Evolutionary conservation across 2,329 filamentous ascomycete genomes (phyloP).

Genomic region (Stylonectria norvegica): DNA sequence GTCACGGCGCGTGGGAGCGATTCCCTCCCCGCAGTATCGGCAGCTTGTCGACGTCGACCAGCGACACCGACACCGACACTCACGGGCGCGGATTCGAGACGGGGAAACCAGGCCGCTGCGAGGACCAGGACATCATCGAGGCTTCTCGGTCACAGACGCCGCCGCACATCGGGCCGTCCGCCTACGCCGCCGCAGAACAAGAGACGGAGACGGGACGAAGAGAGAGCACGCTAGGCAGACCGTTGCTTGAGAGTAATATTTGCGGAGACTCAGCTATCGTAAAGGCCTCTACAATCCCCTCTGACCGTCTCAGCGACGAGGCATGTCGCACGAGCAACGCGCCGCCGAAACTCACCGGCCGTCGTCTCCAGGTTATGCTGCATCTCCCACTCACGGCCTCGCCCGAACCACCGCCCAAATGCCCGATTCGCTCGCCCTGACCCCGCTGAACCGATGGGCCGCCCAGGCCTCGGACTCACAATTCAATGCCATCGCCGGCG

Average conservation of each 20-base stretch:
- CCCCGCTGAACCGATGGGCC: conserved; percentile 54
- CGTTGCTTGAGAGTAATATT: neutral
- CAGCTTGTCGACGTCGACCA: conserved; percentile 27
- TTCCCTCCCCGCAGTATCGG: conserved; percentile 59
- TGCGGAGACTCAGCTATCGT: conserved; percentile 2
- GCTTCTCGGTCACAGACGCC: too few relatives aligned
- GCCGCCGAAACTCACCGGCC: conserved; percentile 32
- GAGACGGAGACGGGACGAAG: too few relatives aligned
- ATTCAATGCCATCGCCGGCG: conserved; percentile 83
- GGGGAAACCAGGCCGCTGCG: conserved; percentile 8
- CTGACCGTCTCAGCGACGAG: conserved; percentile 9
- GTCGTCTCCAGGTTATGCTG: conserved; percentile 35
- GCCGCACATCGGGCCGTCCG: too few relatives aligned
- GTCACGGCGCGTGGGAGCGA: conserved; percentile 57
- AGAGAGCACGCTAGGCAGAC: neutral
- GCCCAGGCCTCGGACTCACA: conserved; percentile 55
- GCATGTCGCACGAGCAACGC: conserved; percentile 50
- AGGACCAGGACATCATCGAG: too few relatives aligned
- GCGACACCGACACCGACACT: conserved; percentile 19
- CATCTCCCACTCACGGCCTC: conserved; percentile 34
- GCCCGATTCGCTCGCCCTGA: conserved; percentile 32
- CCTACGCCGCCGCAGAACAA: too few relatives aligned
- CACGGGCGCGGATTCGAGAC: conserved; percentile 10
- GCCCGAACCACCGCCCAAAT: conserved; percentile 33
- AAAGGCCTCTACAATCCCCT: conserved; percentile 4